Evolutionary conservation across 2,329 filamentous ascomycete genomes (phyloP).

Genomic region (Coniochaeta hoffmannii): DNA sequence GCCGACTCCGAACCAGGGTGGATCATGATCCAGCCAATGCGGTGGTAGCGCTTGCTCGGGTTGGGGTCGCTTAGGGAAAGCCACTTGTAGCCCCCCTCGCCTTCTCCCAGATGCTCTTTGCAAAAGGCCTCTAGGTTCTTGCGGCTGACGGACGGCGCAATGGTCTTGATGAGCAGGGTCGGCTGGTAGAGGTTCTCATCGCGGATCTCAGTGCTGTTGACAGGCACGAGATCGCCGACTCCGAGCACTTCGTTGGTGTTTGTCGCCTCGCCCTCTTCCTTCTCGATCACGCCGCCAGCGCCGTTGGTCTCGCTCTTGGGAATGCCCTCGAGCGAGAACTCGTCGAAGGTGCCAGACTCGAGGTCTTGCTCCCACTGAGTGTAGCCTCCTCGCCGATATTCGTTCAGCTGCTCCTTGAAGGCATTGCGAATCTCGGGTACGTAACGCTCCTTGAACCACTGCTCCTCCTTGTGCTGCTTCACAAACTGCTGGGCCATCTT

Average conservation of each 20-base stretch:
- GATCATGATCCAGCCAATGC: constrained; percentile 97
- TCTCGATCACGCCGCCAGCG: constrained; percentile 76
- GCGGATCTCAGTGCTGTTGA: constrained; percentile 74
- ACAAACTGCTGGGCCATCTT: constrained; percentile 89
- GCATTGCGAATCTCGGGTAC: constrained; percentile 72
- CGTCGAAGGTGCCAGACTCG: constrained; percentile 79
- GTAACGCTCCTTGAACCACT: constrained; percentile 97
- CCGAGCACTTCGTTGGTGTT: constrained; percentile 88
- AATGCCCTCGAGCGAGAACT: constrained; percentile 88
- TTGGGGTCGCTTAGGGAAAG: constrained; percentile 94
- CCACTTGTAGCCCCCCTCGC: constrained; percentile 90
- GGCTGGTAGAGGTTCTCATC: constrained; percentile 86
- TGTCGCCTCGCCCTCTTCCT: constrained; percentile 90
- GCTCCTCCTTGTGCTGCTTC: constrained; percentile 84
- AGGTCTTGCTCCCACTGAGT: constrained; percentile 85
- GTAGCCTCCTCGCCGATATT: constrained; percentile 72
- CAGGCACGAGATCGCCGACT: constrained; percentile 83
- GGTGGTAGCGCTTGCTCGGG: constrained; percentile 91
- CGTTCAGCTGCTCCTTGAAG: constrained; percentile 67
- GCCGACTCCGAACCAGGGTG: constrained; percentile 62
- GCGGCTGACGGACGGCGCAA: constrained; percentile 91
- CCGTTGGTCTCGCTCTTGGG: constrained; percentile 91
- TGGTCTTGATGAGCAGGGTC: constrained; percentile 94
- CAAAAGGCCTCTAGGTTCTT: constrained; percentile 91
- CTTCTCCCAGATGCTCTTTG: constrained; percentile 87